Evolutionary conservation across 768 basidiomycete genomes (phyloP), one percentile per base, ranked within the genome.

Genomic region (Ramaria sp.): DNA sequence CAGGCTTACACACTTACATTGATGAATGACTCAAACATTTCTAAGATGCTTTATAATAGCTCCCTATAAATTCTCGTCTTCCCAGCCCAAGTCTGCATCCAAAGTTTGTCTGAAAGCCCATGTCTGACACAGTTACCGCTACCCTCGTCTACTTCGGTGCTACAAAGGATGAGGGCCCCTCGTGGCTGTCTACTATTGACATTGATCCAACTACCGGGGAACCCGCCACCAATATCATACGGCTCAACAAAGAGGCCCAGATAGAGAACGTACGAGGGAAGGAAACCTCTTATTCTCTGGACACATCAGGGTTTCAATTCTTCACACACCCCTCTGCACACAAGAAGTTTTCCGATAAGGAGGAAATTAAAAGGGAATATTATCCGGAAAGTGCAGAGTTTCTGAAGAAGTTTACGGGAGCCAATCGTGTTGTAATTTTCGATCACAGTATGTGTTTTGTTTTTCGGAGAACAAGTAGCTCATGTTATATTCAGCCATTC

Each of bases 301-400:
- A 81, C 59, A 73, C 62, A 1, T 64, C 74, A 3, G 78, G 79
- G 2, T 83, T 79, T 65, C 73, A 76, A 60, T 78, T 67, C 48
- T 63, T 60, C 45, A 61, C 56, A 9, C 56, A 62, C 30, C 62
- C 76, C 0, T 65, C 78, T 0, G 71, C 74, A 57, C 73, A 76
- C 59, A 74, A 66, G 6, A 57, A 69, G 0, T 83, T 84, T 64
- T 55, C 56, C 0, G 68, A 76, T 56, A 78, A 81, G 37, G 73
- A 71, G 9, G 74, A 74, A n/a, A 73, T 85, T 36, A 60, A 70
- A 60, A 60, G 58, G 42, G 77, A 76, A 49, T 85, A 85, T 62
- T 84, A 83, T 59, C 73, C 75, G 0, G 83, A 85, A 65, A 77
- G 76, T 59, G 67, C 72, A 16, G 76, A 77, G 61, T 67, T 82